phyloP scores from a whole-genome alignment of 345 rosid genomes.

The Punica granatum region DNA sequence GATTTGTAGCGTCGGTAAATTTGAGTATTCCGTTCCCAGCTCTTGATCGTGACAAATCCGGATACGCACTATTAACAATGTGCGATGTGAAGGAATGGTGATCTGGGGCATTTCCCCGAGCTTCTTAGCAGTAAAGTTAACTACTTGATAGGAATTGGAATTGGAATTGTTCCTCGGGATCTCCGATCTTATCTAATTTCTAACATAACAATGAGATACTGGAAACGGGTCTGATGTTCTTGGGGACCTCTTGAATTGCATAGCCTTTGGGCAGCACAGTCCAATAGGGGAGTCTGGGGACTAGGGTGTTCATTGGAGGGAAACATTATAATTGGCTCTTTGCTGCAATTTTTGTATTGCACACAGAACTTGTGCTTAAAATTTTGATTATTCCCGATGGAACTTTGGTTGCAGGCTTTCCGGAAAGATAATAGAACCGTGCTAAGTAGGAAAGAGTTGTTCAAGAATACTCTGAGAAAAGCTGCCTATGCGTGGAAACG shows the following conservation, averaged over 20 bases:
- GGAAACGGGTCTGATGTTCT: no score
- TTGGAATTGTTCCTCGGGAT: neutral
- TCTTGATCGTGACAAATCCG: neutral
- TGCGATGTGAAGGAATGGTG: neutral
- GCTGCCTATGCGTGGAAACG: constrained; percentile 85
- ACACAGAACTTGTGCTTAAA: no score
- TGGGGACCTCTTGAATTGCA: neutral
- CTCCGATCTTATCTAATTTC: no score
- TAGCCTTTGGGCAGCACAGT: neutral
- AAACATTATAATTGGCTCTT: neutral
- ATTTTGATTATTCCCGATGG: neutral
- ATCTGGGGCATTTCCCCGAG: neutral
- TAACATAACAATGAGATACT: no score
- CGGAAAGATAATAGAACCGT: constrained; percentile 60
- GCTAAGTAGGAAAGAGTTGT: constrained; percentile 85
- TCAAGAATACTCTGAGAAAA: constrained; percentile 77
- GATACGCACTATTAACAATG: no score
- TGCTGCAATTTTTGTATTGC: no score
- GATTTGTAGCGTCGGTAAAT: neutral
- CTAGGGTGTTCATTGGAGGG: neutral
- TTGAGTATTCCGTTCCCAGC: neutral
- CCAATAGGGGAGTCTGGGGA: no score
- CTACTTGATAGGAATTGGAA: neutral
- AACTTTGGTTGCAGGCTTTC: constrained; percentile 42
- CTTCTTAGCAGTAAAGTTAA: neutral